phyloP scores from a whole-genome alignment of 2,329 filamentous ascomycete genomes.

The Pochonia chlamydosporia region DNA sequence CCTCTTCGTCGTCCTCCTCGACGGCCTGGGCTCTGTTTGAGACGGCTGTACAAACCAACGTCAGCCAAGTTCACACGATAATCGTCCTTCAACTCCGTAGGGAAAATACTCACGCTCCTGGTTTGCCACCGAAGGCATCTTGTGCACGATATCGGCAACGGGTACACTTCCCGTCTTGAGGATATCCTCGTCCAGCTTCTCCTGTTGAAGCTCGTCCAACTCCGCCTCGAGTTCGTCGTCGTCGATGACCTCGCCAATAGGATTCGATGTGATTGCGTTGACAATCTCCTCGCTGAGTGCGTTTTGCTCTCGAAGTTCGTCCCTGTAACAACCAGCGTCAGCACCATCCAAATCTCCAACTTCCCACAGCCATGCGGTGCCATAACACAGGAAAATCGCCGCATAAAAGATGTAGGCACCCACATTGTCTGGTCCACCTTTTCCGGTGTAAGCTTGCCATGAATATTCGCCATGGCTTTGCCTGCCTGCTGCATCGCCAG shows the following conservation, averaged over 20 bases:
- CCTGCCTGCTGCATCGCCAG: constrained; percentile 89
- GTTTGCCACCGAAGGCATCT: constrained; percentile 68
- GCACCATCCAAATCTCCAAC: no score
- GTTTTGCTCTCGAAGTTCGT: constrained; percentile 85
- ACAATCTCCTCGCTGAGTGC: constrained; percentile 90
- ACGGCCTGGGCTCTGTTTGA: constrained; percentile 33
- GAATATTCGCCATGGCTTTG: constrained; percentile 87
- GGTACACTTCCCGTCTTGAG: constrained; percentile 82
- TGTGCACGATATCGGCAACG: constrained; percentile 69
- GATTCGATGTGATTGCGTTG: constrained; percentile 71
- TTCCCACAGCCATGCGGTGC: no score
- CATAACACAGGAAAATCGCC: no score
- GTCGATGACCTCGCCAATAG: constrained; percentile 65
- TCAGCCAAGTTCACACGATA: constrained; percentile 8
- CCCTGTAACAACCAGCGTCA: constrained; percentile 48
- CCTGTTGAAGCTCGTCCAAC: constrained; percentile 81
- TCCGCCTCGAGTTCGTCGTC: constrained; percentile 83
- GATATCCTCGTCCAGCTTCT: constrained; percentile 90
- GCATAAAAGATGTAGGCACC: constrained; percentile 29
- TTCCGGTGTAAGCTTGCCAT: constrained; percentile 83
- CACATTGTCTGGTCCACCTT: constrained; percentile 96
- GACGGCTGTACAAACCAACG: constrained; percentile 19
- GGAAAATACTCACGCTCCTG: constrained; percentile 64
- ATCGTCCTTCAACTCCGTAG: neutral
- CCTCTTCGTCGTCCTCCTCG: constrained; percentile 93